Base-by-base conservation (phyloP, 228 moss, liverwort and hornwort species). In the Sphagnum fallax region DNA sequence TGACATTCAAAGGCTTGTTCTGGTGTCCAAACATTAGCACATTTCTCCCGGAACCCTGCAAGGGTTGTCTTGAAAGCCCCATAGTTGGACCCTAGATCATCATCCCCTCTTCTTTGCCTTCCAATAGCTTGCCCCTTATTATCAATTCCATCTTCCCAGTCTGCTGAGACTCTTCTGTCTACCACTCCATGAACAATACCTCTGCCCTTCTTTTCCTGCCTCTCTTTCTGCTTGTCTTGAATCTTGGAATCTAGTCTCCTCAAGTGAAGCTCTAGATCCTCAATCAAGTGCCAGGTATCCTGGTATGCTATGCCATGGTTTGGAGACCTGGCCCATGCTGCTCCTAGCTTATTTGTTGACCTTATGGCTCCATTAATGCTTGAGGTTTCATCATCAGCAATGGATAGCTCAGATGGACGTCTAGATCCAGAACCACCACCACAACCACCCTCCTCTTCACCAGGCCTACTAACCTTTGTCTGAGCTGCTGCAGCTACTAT, bases 1-100 rank as follows among this genome's bases (percentile, higher is more conserved):
- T 98, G 98, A 6, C 88, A 85, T 84, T 98, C 98, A 63, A 98
- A 94, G 10, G 90, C 91, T 63, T 85, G 72, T 16, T 88, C 85
- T 62, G 88, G 88, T n/a, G 82, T 80, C 61, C 90, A 80, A 49
- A 82, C 85, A 60, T 68, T 78, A 47, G 78, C 87, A 12, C 92
- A 86, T 76, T 70, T 85, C 61, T 84, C 79, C 70, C 92, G 85
- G 60, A 85, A 78, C 48, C 87, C 93, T 12, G 10, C 73, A 7
- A 98, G 73, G 1, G 80, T 61, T 71, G 79, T 84, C 52, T 63
- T 87, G 53, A 98, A 98, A 13, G 48, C 65, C 10, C 67, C 66
- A 65, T 74, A 98, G 53, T 92, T 89, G 51, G 90, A 82, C 52
- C 96, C 93, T 67, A 93, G 71, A 67, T 84, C 93, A 70, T 90